Conservation (phyloP, 441 rosid genomes). For the Bocquillonia castaneifolia region DNA sequence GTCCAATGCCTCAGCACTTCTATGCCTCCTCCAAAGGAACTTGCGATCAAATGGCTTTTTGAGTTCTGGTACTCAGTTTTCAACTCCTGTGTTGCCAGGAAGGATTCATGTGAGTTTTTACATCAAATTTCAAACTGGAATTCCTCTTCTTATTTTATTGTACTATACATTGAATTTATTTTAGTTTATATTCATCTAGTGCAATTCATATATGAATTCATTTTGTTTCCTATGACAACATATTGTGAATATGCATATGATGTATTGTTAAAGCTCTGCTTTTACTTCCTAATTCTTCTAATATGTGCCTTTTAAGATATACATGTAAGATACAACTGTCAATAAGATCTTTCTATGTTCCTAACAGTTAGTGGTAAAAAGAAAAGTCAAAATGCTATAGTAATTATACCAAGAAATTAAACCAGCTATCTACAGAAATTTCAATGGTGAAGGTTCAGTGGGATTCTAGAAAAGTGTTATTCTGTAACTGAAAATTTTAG, state of each 20-base stretch:
- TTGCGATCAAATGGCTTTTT: constrained; percentile 73
- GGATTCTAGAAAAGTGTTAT: not conserved
- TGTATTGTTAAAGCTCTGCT: not conserved
- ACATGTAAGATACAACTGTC: not conserved
- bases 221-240: not conserved
- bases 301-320: not conserved
- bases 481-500: too few relatives aligned
- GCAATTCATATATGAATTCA: not conserved
- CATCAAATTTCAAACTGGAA: not conserved
- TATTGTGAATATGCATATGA: not conserved
- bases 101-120: constrained; percentile 59
- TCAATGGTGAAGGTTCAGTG: not conserved
- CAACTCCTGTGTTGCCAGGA: constrained; percentile 55
- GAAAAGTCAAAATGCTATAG: not conserved
- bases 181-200: not conserved
- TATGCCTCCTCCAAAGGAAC: constrained; percentile 90
- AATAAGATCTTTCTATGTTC: not conserved
- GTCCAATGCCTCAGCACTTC: constrained; percentile 85
- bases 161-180: not conserved
- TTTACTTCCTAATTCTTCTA: not conserved
- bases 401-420: not conserved
- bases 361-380: not conserved
- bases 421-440: not conserved
- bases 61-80: constrained; percentile 51
- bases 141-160: not conserved